Percentiles rank a stretch among this genome's conserved stretches.
Evolutionary conservation across 768 basidiomycete genomes (phyloP).

Genomic region (Termitomyces sp.): DNA sequence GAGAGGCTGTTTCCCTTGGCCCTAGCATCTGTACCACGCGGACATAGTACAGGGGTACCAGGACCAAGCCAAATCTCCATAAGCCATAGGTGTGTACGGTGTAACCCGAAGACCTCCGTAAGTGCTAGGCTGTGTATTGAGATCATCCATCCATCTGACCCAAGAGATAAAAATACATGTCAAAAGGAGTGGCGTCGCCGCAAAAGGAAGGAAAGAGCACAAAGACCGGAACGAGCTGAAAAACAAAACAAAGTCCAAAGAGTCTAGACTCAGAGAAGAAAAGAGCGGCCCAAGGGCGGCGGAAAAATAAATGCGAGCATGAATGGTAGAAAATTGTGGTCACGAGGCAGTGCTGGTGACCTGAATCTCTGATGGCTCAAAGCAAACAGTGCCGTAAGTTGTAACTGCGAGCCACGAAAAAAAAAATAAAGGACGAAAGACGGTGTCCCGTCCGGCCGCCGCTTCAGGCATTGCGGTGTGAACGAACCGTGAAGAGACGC

Average conservation of each 20-base stretch:
- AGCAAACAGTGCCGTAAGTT: background rate
- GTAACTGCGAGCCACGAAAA: background rate
- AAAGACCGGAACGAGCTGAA: background rate
- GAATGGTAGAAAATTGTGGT: background rate
- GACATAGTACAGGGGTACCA: background rate
- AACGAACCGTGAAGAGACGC: background rate
- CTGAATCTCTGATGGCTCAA: background rate
- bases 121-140: background rate
- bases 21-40: background rate
- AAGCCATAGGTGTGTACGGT: background rate
- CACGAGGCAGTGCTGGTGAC: background rate
- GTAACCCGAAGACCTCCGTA: background rate
- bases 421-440: no score
- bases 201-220: background rate
- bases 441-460: background rate
- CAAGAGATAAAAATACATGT: background rate
- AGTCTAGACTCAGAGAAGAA: background rate
- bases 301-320: background rate
- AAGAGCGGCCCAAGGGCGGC: background rate
- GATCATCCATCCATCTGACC: background rate
- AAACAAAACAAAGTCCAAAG: background rate
- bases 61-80: slow-evolving; percentile 1
- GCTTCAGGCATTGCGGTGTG: background rate
- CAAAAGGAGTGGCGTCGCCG: background rate
- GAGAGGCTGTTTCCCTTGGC: background rate